phyloP scores from a whole-genome alignment of 192 early-diverging fungal genomes.

The Blastocladiella britannica region DNA sequence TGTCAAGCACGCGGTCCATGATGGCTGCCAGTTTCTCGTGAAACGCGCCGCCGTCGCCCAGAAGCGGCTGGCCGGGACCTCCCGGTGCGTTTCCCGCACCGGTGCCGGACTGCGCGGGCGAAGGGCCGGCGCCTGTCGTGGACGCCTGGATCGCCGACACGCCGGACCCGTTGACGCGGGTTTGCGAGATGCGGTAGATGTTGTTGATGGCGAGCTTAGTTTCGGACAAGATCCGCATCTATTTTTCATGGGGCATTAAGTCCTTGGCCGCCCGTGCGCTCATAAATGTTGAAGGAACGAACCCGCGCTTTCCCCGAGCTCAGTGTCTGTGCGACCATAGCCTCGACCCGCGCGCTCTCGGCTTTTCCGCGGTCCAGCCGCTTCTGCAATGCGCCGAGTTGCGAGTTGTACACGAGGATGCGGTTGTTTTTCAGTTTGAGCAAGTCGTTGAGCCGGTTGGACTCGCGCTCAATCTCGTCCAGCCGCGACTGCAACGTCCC shows the following conservation, averaged over 20 bases:
- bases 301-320: slow-evolving; percentile 32
- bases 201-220: slow-evolving; percentile 40
- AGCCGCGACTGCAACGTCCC: slow-evolving; percentile 15
- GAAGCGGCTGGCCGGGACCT: neutral
- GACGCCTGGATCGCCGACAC: no score
- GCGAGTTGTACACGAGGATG: slow-evolving; percentile 35
- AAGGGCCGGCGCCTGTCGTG: no score
- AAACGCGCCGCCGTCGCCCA: slow-evolving; percentile 12
- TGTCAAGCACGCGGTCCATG: slow-evolving; percentile 25
- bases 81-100: no score
- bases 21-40: slow-evolving; percentile 28
- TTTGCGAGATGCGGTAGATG: slow-evolving; percentile 20
- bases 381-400: slow-evolving; percentile 32
- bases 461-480: slow-evolving; percentile 26
- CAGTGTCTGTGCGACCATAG: slow-evolving; percentile 25
- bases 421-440: slow-evolving; percentile 38
- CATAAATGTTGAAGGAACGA: no score
- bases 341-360: slow-evolving; percentile 25
- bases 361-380: slow-evolving; percentile 26
- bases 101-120: no score
- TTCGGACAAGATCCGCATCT: slow-evolving; percentile 29
- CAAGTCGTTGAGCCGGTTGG: slow-evolving; percentile 14
- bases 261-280: no score
- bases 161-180: no score
- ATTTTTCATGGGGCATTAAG: no score